phyloP scores from a whole-genome alignment of 257 asterid species.

The Solanum rostratum region DNA sequence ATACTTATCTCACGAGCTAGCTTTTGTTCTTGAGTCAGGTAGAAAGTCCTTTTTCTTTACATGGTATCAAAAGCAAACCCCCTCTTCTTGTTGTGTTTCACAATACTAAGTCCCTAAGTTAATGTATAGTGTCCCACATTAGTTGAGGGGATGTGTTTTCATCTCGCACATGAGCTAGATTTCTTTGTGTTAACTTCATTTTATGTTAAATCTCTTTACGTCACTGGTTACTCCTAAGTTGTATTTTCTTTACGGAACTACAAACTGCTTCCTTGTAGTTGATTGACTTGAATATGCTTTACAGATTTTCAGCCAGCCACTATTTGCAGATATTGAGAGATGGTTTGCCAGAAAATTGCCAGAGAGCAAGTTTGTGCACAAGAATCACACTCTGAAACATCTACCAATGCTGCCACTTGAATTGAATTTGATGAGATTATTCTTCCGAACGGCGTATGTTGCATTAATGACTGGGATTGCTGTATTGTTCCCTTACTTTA shows the following conservation, averaged over 20 bases:
- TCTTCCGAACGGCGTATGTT: conserved; percentile 50
- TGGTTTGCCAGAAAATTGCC: conserved; percentile 33
- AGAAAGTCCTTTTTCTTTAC: not conserved
- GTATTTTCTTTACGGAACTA: not conserved
- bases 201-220: not conserved
- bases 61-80: not conserved
- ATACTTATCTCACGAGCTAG: not conserved
- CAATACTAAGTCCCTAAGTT: not conserved
- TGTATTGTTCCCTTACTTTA: conserved; percentile 58
- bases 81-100: not conserved
- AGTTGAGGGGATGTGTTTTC: not conserved
- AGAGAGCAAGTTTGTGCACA: conserved; percentile 16
- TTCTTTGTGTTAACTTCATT: not conserved
- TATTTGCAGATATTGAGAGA: conserved; percentile 48
- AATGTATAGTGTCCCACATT: not conserved
- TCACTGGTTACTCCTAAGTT: not conserved
- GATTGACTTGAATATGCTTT: not conserved
- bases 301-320: conserved; percentile 66
- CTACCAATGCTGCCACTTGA: conserved; percentile 14
- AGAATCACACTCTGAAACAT: conserved; percentile 20
- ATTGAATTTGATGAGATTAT: conserved; percentile 35
- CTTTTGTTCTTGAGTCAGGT: not conserved
- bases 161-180: too few relatives aligned
- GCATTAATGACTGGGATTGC: conserved; percentile 44
- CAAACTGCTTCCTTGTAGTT: not conserved